phyloP scores from a whole-genome alignment of 495 filamentous ascomycete genomes.

The Aspergillus bertholletiae region DNA sequence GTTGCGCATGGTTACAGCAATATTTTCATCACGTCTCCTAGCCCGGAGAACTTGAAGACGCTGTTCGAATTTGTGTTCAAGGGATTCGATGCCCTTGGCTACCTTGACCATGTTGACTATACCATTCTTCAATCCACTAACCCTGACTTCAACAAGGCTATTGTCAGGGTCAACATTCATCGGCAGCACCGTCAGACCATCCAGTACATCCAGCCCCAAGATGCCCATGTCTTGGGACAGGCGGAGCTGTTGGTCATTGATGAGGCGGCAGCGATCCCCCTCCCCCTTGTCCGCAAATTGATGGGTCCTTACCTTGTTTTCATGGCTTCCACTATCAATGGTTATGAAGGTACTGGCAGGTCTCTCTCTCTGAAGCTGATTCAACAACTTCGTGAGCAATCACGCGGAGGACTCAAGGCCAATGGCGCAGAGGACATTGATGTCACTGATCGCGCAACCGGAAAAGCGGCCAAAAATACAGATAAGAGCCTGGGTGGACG shows the following conservation, averaged over 20 bases:
- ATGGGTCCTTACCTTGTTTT: slow-evolving; percentile 99
- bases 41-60: slow-evolving; percentile 97
- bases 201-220: slow-evolving; percentile 95
- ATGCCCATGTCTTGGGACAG: slow-evolving; percentile 90
- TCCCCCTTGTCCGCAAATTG: slow-evolving; percentile 87
- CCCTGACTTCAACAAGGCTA: slow-evolving; percentile 98
- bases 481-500: slow-evolving; percentile 65
- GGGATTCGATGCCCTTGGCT: slow-evolving; percentile 90
- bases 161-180: slow-evolving; percentile 95
- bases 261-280: slow-evolving; percentile 93
- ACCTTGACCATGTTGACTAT: slow-evolving; percentile 93
- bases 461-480: slow-evolving; percentile 60
- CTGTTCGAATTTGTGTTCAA: slow-evolving; percentile 99
- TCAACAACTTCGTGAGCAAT: slow-evolving; percentile 94
- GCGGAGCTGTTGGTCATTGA: slow-evolving; percentile 96
- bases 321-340: slow-evolving; percentile 99
- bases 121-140: slow-evolving; percentile 98
- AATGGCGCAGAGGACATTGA: slow-evolving; percentile 53
- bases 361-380: slow-evolving; percentile 96
- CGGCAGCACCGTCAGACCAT: slow-evolving; percentile 96
- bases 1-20: slow-evolving; percentile 97
- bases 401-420: slow-evolving; percentile 54
- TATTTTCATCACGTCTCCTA: slow-evolving; percentile 98
- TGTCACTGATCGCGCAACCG: slow-evolving; percentile 69
- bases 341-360: slow-evolving; percentile 95